A percentile compares a stretch with the other conserved stretches of the same genome.
Evolutionary conservation across 2,329 filamentous ascomycete genomes (phyloP).

Genomic region (Ophidiomyces ophidiicola): DNA sequence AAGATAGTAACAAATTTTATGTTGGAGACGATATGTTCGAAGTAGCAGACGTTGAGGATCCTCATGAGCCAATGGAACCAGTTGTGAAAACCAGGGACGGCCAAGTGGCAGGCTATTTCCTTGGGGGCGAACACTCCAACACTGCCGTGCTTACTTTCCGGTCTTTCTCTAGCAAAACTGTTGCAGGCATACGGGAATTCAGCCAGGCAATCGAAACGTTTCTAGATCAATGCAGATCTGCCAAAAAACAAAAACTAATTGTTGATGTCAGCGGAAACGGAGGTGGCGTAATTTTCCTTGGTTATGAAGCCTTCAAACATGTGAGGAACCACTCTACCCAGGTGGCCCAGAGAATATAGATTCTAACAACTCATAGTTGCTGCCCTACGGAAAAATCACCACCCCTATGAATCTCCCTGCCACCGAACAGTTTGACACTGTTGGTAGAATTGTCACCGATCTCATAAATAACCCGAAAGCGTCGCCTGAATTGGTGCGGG

Average conservation of each 20-base stretch:
- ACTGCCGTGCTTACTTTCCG: constrained; percentile 36
- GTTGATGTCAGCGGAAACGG: constrained; percentile 52
- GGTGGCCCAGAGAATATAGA: not conserved
- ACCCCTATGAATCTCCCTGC: constrained; percentile 38
- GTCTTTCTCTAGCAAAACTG: constrained; percentile 24
- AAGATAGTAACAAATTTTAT: not conserved
- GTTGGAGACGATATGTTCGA: constrained; percentile 1
- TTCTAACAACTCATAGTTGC: constrained; percentile 26
- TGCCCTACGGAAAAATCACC: constrained; percentile 37
- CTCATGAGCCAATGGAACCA: constrained; percentile 5
- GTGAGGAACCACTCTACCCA: constrained; percentile 6
- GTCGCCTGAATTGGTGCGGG: constrained; percentile 1
- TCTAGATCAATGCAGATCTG: constrained; percentile 36
- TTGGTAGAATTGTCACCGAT: constrained; percentile 21
- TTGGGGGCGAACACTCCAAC: constrained; percentile 30
- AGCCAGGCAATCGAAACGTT: constrained; percentile 34
- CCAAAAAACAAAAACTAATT: constrained; percentile 47
- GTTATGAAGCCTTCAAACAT: constrained; percentile 42
- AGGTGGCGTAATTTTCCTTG: constrained; percentile 43
- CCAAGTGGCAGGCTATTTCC: constrained; percentile 35
- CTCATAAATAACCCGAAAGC: constrained; percentile 13
- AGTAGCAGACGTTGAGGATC: not conserved
- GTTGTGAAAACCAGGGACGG: constrained; percentile 27
- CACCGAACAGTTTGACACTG: constrained; percentile 29
- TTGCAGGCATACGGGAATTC: constrained; percentile 19